phyloP scores from a whole-genome alignment of 768 basidiomycete species.

The Naematelia encephala region DNA sequence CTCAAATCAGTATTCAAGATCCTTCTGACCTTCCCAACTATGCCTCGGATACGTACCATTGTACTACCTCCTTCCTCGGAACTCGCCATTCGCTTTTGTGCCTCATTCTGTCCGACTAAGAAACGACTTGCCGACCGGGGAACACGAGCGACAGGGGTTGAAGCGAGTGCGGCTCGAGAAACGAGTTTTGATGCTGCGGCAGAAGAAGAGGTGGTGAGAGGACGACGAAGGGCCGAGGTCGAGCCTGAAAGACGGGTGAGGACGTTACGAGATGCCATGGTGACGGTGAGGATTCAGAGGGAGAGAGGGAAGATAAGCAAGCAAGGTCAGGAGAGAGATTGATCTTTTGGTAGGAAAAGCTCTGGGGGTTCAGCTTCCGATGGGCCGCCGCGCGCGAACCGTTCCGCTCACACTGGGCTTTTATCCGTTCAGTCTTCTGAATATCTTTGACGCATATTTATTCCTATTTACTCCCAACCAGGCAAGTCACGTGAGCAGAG shows the following conservation, averaged over 20 bases:
- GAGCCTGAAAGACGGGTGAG: slow-evolving; percentile 25
- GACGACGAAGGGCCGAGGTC: slow-evolving; percentile 4
- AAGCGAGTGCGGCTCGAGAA: slow-evolving; percentile 32
- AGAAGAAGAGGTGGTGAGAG: slow-evolving; percentile 2
- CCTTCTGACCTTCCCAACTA: slow-evolving; percentile 1
- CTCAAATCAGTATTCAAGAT: slow-evolving; percentile 5
- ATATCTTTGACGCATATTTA: slow-evolving; percentile 9
- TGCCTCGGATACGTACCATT: slow-evolving; percentile 38
- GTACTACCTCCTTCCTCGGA: slow-evolving; percentile 38
- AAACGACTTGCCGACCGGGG: slow-evolving; percentile 32
- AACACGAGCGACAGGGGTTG: slow-evolving; percentile 43
- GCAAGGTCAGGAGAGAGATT: slow-evolving; percentile 3
- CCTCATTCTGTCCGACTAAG: slow-evolving; percentile 25
- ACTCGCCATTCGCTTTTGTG: slow-evolving; percentile 33
- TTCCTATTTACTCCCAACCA: slow-evolving; percentile 1
- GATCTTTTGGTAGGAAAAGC: slow-evolving; percentile 4
- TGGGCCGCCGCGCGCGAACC: background rate
- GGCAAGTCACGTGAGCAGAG: background rate
- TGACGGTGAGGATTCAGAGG: slow-evolving; percentile 5
- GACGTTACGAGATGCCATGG: slow-evolving; percentile 32
- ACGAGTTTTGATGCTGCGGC: slow-evolving; percentile 21
- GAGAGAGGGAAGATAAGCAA: slow-evolving; percentile 1
- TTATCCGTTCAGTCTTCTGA: slow-evolving; percentile 9
- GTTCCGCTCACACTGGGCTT: no score
- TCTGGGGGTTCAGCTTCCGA: background rate